A percentile compares a stretch with the other conserved stretches of the same genome.
These are phyloP conservation scores for Vitis rupestris DNA, from an alignment of 164 flowering plant genomes.

Conservation along the genomic window DNA sequence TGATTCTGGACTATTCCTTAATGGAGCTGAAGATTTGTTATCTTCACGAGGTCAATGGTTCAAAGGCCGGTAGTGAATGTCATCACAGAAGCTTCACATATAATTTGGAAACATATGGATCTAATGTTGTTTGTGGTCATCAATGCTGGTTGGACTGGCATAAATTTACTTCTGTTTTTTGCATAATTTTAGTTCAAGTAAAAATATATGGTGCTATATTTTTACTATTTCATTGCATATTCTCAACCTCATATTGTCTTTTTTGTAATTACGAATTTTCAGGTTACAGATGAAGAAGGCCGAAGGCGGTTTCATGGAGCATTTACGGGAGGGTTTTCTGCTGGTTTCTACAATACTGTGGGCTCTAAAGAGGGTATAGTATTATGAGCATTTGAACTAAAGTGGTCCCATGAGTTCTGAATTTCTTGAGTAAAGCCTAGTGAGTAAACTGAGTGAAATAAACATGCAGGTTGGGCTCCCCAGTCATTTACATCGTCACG, in stretches of 20 bases:
- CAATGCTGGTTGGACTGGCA: too few species aligned
- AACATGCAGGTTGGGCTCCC: slow-evolving; percentile 86
- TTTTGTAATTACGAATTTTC: slow-evolving; percentile 4
- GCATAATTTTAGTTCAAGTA: neutral
- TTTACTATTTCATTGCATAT: neutral
- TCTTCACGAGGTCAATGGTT: too few species aligned
- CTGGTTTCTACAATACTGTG: slow-evolving; percentile 88
- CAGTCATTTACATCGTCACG: slow-evolving; percentile 87
- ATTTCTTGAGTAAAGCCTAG: neutral
- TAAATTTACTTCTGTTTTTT: too few species aligned
- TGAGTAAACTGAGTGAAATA: slow-evolving; percentile 1
- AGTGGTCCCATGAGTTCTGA: neutral
- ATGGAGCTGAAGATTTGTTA: too few species aligned
- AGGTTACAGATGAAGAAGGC: slow-evolving; percentile 98
- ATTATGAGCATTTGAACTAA: neutral
- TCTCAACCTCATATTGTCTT: neutral
- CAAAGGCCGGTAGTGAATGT: too few species aligned
- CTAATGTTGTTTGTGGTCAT: too few species aligned
- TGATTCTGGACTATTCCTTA: too few species aligned
- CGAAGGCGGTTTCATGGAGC: slow-evolving; percentile 96
- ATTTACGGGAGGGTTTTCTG: slow-evolving; percentile 92
- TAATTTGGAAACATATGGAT: too few species aligned
- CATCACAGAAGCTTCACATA: too few species aligned
- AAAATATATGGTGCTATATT: neutral
- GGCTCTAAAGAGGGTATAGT: slow-evolving; percentile 88